Conservation (phyloP, 2,329 filamentous ascomycete genomes). For the Grosmannia serpens region DNA sequence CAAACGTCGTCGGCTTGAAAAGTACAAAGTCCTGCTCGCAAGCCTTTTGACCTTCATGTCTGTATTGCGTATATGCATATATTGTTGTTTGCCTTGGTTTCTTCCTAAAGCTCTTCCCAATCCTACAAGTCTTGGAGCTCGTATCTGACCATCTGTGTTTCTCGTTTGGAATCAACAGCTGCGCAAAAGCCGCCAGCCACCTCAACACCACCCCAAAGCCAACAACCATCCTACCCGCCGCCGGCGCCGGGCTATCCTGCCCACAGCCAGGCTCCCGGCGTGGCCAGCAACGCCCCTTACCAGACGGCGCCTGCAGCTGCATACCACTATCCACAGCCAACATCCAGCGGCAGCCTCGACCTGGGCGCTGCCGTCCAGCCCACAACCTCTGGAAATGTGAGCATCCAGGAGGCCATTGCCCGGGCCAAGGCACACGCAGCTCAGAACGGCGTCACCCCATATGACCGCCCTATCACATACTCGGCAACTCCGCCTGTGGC, state of each 20-base stretch:
- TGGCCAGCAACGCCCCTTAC: constrained; percentile 5
- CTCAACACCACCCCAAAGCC: constrained; percentile 8
- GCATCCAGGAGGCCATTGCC: constrained; percentile 72
- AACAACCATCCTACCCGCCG: constrained; percentile 8
- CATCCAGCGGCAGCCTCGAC: constrained; percentile 65
- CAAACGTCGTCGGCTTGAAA: background rate
- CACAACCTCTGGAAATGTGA: constrained; percentile 68
- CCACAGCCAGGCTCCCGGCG: background rate
- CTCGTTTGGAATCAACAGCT: constrained; percentile 10
- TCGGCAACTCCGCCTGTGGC: constrained; percentile 21
- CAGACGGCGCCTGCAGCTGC: constrained; percentile 1
- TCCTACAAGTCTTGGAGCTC: background rate
- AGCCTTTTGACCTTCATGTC: background rate
- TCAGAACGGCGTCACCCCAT: constrained; percentile 59
- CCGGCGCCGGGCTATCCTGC: constrained; percentile 12
- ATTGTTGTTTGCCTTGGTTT: background rate
- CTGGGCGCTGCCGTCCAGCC: constrained; percentile 64
- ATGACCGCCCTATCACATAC: constrained; percentile 44
- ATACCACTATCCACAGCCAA: constrained; percentile 46
- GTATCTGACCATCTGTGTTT: constrained; percentile 9
- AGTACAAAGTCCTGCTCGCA: constrained; percentile 1
- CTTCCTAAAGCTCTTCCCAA: background rate
- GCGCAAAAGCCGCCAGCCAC: constrained; percentile 9
- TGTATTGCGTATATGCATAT: background rate
- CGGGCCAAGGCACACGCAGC: constrained; percentile 74